Base-by-base conservation (phyloP, 345 rosid species). In the Arabidopsis suecica region DNA sequence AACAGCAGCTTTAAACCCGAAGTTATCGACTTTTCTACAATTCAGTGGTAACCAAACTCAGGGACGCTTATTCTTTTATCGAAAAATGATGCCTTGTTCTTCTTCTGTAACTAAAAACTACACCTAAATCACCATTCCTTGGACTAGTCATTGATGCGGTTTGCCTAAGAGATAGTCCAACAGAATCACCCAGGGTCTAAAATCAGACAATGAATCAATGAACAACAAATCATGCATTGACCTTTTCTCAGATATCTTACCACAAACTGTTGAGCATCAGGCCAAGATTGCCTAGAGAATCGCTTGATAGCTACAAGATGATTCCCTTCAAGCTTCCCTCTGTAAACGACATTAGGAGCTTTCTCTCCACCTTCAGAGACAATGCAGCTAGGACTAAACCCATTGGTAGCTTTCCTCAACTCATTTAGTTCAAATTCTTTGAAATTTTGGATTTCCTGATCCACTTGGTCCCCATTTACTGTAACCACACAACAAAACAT, bases 361-460 rank as follows among this genome's bases (percentile, higher is more conserved):
- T 91, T 94, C 71, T 94, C 98, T 40, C 98, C 97, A 69, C 97
- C 87, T 87, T 94, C 97, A 1, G 98, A 94, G 34, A 94, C 93
- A 61, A 94, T 88, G 49, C 84, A 83, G 55, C 84, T 91, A 53
- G 82, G 80, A 67, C 84, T 85, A 79, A 94, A 94, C 18, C 96
- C 96, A 48, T 88, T 91, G 9, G 97, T 86, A 44, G 98, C 97
- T 0, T 88, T 84, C 36, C 90, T 82, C 41, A 94, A 86, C 82
- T 94, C 97, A 1, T 74, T 80, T 0, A 94, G 84, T 25, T 75
- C 82, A 78, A 85, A 91, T 81, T 91, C 93, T 68, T 86, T 86
- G 86, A 94, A 94, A 47, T 77, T 83, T 62, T 78, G 75, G 42
- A 70, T 76, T 61, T 83, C 85, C 11, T 75, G 87, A 33, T 86